phyloP scores from a whole-genome alignment of 176 grass and related monocot genomes.

The Tillandsia fasciculata region DNA sequence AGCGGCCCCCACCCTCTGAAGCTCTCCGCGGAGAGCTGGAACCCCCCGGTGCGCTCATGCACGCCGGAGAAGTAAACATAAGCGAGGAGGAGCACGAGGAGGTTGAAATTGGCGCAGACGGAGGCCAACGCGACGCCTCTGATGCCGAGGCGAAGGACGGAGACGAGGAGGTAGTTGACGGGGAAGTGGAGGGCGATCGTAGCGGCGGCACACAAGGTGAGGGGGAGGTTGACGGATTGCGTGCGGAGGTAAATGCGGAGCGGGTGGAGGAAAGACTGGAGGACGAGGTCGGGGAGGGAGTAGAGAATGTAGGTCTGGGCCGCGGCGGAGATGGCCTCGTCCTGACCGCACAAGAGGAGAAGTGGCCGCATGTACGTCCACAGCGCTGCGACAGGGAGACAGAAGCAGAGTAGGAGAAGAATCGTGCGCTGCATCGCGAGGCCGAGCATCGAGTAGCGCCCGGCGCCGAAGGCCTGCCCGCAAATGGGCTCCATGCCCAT shows the following conservation, averaged over 20 bases:
- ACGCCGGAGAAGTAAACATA: constrained; percentile 62
- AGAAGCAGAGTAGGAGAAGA: constrained; percentile 57
- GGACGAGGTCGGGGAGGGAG: constrained; percentile 75
- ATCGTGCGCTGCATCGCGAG: constrained; percentile 64
- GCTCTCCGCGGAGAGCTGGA: constrained; percentile 35
- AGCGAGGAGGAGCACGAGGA: constrained; percentile 50
- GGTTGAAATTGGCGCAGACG: constrained; percentile 68
- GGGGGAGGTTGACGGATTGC: constrained; percentile 74
- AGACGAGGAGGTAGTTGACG: constrained; percentile 66
- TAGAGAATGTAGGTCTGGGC: constrained; percentile 62
- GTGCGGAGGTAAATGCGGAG: constrained; percentile 88
- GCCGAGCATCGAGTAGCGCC: constrained; percentile 51
- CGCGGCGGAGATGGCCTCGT: constrained; percentile 40
- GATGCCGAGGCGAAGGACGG: constrained; percentile 51
- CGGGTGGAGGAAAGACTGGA: constrained; percentile 88
- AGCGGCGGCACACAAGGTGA: constrained; percentile 57
- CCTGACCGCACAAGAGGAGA: constrained; percentile 72
- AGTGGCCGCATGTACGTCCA: constrained; percentile 76
- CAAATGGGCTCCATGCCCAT: constrained; percentile 97
- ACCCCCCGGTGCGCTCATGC: constrained; percentile 52
- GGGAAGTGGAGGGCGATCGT: constrained; percentile 59
- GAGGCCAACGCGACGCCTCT: constrained; percentile 71
- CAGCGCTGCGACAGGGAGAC: constrained; percentile 47
- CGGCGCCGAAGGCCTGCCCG: constrained; percentile 80
- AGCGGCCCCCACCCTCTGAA: constrained; percentile 58